A percentile compares a stretch with the other conserved stretches of the same genome.
These are phyloP conservation scores for Tylopilus plumbeoviolaceoides DNA, from an alignment of 768 basidiomycete species.

Conservation along the genomic window DNA sequence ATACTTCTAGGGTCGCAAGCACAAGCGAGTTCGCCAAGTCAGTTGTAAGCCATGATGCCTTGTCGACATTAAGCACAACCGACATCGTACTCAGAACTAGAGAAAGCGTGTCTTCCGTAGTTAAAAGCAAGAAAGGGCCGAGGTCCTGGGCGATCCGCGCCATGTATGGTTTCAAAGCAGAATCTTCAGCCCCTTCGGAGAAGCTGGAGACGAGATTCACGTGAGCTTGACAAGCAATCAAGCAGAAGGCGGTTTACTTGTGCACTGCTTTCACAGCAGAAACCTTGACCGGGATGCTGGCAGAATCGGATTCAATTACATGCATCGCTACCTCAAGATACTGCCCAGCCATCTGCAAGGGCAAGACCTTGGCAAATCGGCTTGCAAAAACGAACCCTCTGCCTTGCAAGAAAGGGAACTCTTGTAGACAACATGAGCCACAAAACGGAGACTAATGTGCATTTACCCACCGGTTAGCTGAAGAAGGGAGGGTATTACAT, in stretches of 20 bases:
- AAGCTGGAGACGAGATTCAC: constrained; percentile 46
- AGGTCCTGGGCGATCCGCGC: constrained; percentile 75
- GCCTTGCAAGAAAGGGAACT: constrained; percentile 90
- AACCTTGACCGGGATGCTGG: constrained; percentile 85
- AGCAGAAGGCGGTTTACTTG: constrained; percentile 55
- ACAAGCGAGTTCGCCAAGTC: constrained; percentile 67
- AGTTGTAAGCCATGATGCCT: constrained; percentile 65
- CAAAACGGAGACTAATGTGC: not conserved
- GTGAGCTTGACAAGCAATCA: constrained; percentile 2
- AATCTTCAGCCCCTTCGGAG: constrained; percentile 56
- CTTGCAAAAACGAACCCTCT: constrained; percentile 93
- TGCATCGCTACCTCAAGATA: constrained; percentile 86
- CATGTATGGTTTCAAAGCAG: constrained; percentile 59
- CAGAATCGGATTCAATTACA: constrained; percentile 70
- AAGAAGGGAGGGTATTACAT: constrained; percentile 76
- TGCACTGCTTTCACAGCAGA: constrained; percentile 92
- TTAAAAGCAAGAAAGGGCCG: constrained; percentile 73
- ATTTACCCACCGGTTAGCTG: constrained; percentile 56
- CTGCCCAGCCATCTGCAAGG: constrained; percentile 68
- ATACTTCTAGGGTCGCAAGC: constrained; percentile 68
- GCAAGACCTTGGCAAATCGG: constrained; percentile 74
- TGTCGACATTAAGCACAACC: constrained; percentile 70
- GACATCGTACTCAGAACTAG: constrained; percentile 85
- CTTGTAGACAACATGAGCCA: constrained; percentile 35
- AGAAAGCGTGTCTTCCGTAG: constrained; percentile 85